Percentiles rank a stretch among this genome's conserved stretches.
Evolutionary conservation across 208 protist genomes (phyloP).

Genomic region (Trypanosoma lewisi): DNA sequence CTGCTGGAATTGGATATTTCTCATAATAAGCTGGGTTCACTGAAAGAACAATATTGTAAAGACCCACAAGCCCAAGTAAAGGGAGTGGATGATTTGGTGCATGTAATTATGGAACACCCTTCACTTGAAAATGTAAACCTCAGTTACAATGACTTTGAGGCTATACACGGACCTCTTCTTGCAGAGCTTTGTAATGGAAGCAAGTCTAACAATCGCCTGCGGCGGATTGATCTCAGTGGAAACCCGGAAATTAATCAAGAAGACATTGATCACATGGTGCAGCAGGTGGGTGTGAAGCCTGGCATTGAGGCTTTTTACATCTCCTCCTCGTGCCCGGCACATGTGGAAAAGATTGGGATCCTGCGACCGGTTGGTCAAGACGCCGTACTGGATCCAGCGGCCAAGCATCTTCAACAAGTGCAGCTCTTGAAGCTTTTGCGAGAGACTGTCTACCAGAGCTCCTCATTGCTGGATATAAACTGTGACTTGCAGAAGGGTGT

Average conservation of each 20-base stretch:
- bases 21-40: slow-evolving; percentile 72
- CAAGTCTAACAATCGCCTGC: slow-evolving; percentile 22
- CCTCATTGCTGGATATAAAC: slow-evolving; percentile 42
- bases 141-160: slow-evolving; percentile 72
- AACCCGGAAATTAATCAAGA: slow-evolving; percentile 38
- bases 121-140: slow-evolving; percentile 48
- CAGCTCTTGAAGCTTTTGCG: slow-evolving; percentile 35
- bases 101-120: slow-evolving; percentile 34
- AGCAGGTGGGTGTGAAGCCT: slow-evolving; percentile 22
- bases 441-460: slow-evolving; percentile 24
- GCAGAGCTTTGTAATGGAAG: slow-evolving; percentile 13
- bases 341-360: background rate
- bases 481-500: slow-evolving; percentile 17
- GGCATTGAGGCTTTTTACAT: slow-evolving; percentile 47
- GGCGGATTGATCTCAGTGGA: slow-evolving; percentile 36
- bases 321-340: slow-evolving; percentile 21
- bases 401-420: slow-evolving; percentile 7
- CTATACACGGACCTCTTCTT: slow-evolving; percentile 47
- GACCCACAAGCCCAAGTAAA: slow-evolving; percentile 28
- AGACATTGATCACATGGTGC: slow-evolving; percentile 29
- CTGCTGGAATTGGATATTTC: slow-evolving; percentile 56
- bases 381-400: slow-evolving; percentile 16
- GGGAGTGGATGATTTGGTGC: slow-evolving; percentile 36
- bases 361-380: slow-evolving; percentile 19
- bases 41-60: slow-evolving; percentile 35